Conservation (phyloP, 106 monocot species). For the Dendrobium chrysotoxum region DNA sequence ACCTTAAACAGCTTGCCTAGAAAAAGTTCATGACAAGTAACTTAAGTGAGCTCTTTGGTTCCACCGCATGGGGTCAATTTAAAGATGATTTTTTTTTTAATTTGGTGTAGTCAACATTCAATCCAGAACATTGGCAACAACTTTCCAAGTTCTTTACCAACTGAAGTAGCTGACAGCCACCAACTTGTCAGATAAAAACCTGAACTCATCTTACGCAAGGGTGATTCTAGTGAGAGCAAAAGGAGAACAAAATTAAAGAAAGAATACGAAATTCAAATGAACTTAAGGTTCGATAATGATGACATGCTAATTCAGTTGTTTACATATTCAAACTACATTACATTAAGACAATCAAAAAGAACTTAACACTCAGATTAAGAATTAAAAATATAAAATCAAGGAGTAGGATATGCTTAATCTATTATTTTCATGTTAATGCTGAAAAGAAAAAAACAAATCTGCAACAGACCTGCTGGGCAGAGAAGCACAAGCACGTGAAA, state of each 20-base stretch:
- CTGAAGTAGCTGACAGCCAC: too few species aligned
- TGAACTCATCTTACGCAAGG: not conserved
- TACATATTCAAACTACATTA: not conserved
- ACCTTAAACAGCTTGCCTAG: not conserved
- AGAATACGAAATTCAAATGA: not conserved
- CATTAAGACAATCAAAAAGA: not conserved
- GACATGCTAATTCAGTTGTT: not conserved
- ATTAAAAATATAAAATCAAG: too few species aligned
- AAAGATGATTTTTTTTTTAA: not conserved
- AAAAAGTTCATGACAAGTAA: not conserved
- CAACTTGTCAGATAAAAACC: too few species aligned
- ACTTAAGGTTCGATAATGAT: not conserved
- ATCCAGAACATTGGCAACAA: too few species aligned
- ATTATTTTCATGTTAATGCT: not conserved
- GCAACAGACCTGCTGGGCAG: constrained; percentile 73
- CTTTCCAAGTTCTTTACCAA: too few species aligned
- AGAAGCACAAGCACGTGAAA: constrained; percentile 39
- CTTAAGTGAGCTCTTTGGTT: not conserved
- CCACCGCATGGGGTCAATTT: not conserved
- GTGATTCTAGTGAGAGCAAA: not conserved
- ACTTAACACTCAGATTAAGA: not conserved
- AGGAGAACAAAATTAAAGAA: not conserved
- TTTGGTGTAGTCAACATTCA: too few species aligned
- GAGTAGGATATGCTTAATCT: too few species aligned
- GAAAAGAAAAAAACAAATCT: not conserved